Evolutionary conservation across 31 red algal genomes (phyloP), one percentile per base, ranked within the genome.

Genomic region (Asparagopsis taxiformis): DNA sequence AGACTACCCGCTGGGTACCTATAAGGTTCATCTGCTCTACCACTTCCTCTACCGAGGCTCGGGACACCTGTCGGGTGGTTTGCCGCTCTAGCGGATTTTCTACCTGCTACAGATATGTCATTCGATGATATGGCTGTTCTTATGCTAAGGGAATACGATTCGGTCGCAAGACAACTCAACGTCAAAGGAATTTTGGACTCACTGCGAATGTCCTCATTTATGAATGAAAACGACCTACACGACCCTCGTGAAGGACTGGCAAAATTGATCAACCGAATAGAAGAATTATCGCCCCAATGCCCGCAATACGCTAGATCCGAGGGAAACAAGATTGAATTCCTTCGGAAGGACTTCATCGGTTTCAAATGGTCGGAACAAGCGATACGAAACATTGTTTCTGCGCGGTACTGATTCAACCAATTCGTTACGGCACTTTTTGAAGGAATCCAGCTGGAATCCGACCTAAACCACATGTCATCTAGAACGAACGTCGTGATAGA

Each of bases 391-490:
- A 72, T 55, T 32, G 36, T 72, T 23, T 1, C 46, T 4, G 26
- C 21, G 0, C n/a, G 39, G 8, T 55, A 72, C 29, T 20, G 3
- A 21, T 72, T 72, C 41, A 26, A 72, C 33, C 16, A 16, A 17
- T 72, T 72, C 36, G 46, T 55, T 2, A 72, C 68, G 46, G 68
- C 46, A 17, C 22, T 72, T 16, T 22, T 3, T 29, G 68, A 72
- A 48, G 16, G 39, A 55, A 11, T 72, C 19, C 43, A 72, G 50
- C 44, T 72, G n/a, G 8, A 31, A 31, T 55, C 26, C 30, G 68
- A 56, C n/a, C 0, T 72, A 20, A 72, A 72, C n/a, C n/a, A n/a
- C n/a, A n/a, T n/a, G n/a, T n/a, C n/a, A n/a, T n/a, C n/a, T n/a
- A n/a, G n/a, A n/a, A n/a, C n/a, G n/a, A n/a, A n/a, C n/a, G n/a